A percentile compares a stretch with the other conserved stretches of the same genome.
These are phyloP conservation scores for Boletus pseudo-olivaceus DNA, from an alignment of 768 basidiomycete species.

Conservation along the genomic window DNA sequence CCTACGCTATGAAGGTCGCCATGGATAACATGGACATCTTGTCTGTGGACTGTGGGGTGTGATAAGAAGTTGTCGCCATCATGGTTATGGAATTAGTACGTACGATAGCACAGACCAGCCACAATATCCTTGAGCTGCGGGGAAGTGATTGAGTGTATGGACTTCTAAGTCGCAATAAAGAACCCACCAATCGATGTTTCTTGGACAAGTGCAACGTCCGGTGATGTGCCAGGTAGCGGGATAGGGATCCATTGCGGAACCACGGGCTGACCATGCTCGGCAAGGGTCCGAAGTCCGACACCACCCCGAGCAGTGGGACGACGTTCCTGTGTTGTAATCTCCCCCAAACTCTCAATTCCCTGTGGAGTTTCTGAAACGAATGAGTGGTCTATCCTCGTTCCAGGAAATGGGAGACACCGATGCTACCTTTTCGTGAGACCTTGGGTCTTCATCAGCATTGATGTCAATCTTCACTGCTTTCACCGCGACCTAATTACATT, in stretches of 20 bases:
- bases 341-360: slow-evolving; percentile 26
- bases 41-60: slow-evolving; percentile 17
- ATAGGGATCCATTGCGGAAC: slow-evolving; percentile 26
- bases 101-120: slow-evolving; percentile 23
- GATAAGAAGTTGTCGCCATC: neutral
- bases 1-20: slow-evolving; percentile 38
- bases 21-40: slow-evolving; percentile 22
- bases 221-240: slow-evolving; percentile 15
- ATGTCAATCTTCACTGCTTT: slow-evolving; percentile 10
- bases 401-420: neutral
- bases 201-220: neutral
- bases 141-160: neutral
- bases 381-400: neutral
- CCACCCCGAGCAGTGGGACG: slow-evolving; percentile 29
- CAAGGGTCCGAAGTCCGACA: slow-evolving; percentile 29
- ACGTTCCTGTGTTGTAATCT: slow-evolving; percentile 22
- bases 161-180: neutral
- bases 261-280: slow-evolving; percentile 35
- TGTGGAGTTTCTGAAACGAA: slow-evolving; percentile 23
- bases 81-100: neutral
- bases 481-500: slow-evolving; percentile 17
- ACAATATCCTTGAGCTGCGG: slow-evolving; percentile 21
- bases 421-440: slow-evolving; percentile 13
- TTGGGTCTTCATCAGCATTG: neutral
- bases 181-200: slow-evolving; percentile 15